Evolutionary conservation across 305 asterid species (phyloP), one percentile per base, ranked within the genome.

Genomic region (Stenogyne calaminthoides): DNA sequence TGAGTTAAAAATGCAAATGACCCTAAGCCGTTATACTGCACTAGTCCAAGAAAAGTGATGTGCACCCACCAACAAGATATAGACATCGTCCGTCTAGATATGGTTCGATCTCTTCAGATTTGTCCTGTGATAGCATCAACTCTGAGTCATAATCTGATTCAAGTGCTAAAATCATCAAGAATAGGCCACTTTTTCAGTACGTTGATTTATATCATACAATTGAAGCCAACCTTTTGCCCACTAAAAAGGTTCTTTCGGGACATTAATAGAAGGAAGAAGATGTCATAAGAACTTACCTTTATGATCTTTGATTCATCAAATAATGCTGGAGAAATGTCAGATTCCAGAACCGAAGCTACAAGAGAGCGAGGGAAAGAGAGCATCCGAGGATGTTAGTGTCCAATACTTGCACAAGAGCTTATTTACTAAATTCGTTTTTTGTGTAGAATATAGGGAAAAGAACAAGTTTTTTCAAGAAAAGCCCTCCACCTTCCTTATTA

Each of bases 11-110:
- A 60, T 40, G 62, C 74, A 62, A 72, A 25, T 39, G 61, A 39
- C 42, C 5, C 14, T 18, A 42, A 67, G 49, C 27, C 34, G 32
- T 25, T 12, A 29, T 14, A 14, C 22, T 40, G 66, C 7, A 54
- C 60, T 7, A 62, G 47, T 63, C 27, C 55, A 63, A 64, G 47
- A 42, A 32, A 69, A 67, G 56, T 56, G 66, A 76, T 40, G 67
- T 64, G 65, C 67, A 89, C 98, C 85, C 72, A 95, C 99, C 99
- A 36, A 95, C 98, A 56, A 95, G 96, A 82, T 84, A 95, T 76
- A 95, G 74, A 74, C 96, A 89, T 39, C 87, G 83, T 67, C 97
- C 97, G 73, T 84, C 84, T 56, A 92, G 80, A 82, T 78, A 80
- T 62, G 90, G 86, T 81, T 82, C 91, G 69, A 88, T 72, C 71